Evolutionary conservation across 2,329 filamentous ascomycete species (phyloP), one percentile per base, ranked within the genome.

Genomic region (Epichloe bromicola): DNA sequence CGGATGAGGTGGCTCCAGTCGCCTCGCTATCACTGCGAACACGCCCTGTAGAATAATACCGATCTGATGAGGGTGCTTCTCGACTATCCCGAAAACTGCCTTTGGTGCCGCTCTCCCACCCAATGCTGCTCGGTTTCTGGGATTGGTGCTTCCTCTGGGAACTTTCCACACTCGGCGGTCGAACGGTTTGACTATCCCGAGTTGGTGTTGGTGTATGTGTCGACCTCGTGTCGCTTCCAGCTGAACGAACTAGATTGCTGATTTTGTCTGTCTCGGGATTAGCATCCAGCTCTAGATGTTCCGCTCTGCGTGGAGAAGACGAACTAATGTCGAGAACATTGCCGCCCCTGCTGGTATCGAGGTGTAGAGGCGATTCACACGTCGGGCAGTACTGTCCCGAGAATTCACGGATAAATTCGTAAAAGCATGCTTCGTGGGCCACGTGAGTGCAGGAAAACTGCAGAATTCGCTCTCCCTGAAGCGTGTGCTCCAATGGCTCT

Each of bases 391-490:
- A 90, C 62, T 97, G 89, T 49, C 87, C 87, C 59, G 97, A 90
- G 53, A 91, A 86, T 63, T 96, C 91, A 62, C 88, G 86, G 60
- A 98, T 95, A 65, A 94, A 96, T 68, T 98, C 93, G 70, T 97
- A 97, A 65, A 98, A 97, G 70, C 93, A 98, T 37, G 91, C 93
- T 67, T 97, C 93, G 65, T 98, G 93, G 11, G 91, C 89, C 54
- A 98, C 91, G 68, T 98, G 93, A n/a, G 84, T 80, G 69, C 93
- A 98, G 5, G 90, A 94, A 62, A 98, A 93, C 65, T 97, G 93
- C 50, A 98, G 74, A 55, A 98, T 89, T 58, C 89, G 83, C 71
- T 98, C 93, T 53, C 93, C 93, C 48, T 87, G 86, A 45, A 98
- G 76, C 3, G 89, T 98, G 67, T 97, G 91, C 68, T 97, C 93